Conservation (phyloP, 371 early-diverging fungal genomes). For the Mortierella sp. region DNA sequence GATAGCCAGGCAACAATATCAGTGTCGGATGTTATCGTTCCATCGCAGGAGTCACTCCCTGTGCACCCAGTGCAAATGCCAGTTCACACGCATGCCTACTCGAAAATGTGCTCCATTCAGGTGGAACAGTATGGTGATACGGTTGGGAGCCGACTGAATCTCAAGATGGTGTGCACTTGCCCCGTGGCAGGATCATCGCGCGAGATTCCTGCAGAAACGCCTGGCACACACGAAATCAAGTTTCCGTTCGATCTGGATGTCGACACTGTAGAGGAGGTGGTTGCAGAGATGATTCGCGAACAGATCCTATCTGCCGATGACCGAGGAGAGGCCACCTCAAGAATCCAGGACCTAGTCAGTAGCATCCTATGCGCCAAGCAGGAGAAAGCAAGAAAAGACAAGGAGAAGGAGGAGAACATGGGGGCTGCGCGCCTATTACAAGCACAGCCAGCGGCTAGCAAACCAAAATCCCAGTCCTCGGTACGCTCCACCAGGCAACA, state of each 20-base stretch:
- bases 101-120: constrained; percentile 15
- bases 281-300: constrained; percentile 61
- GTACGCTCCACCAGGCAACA: neutral
- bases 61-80: neutral
- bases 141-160: constrained; percentile 5
- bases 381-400: neutral
- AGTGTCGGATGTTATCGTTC: too few relatives aligned
- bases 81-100: neutral
- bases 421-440: neutral
- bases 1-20: too few relatives aligned
- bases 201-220: neutral
- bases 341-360: constrained; percentile 11
- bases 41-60: neutral
- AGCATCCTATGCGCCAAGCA: neutral
- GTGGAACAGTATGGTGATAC: constrained; percentile 10
- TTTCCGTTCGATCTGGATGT: constrained; percentile 72
- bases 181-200: constrained; percentile 4
- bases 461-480: neutral
- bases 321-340: constrained; percentile 4
- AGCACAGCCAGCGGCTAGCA: neutral
- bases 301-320: constrained; percentile 18
- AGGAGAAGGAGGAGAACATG: neutral
- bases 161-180: constrained; percentile 21
- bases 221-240: constrained; percentile 59
- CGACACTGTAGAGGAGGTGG: constrained; percentile 75